phyloP scores from a whole-genome alignment of 345 rosid species.

The Citrus maxima region DNA sequence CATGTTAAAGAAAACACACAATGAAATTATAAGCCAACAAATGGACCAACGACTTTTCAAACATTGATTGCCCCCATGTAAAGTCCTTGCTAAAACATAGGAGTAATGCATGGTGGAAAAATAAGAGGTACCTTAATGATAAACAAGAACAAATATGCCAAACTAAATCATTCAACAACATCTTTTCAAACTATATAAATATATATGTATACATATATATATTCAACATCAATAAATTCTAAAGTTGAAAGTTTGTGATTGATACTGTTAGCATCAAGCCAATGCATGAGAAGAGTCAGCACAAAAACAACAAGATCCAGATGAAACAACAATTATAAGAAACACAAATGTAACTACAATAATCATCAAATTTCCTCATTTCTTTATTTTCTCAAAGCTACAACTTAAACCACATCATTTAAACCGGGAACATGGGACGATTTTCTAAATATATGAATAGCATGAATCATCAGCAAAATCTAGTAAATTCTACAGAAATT shows the following conservation, averaged over 20 bases:
- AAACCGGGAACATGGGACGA: background rate
- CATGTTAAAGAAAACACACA: conserved; percentile 9
- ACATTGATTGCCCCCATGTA: background rate
- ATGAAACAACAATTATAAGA: background rate
- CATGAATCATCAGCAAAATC: background rate
- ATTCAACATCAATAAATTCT: too few species aligned
- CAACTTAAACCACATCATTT: background rate
- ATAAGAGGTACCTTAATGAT: background rate
- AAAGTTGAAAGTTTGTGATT: background rate
- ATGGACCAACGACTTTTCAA: background rate
- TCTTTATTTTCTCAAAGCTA: background rate
- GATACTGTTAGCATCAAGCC: background rate
- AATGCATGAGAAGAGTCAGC: background rate
- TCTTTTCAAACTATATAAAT: too few species aligned
- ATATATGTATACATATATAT: too few species aligned
- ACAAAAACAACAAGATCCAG: too few species aligned
- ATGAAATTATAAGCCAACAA: background rate
- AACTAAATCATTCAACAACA: background rate
- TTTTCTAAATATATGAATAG: background rate
- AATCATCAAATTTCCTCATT: background rate
- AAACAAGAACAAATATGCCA: background rate
- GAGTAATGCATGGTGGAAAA: background rate
- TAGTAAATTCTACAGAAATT: background rate
- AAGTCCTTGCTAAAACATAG: background rate
- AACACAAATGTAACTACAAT: background rate